Percentiles rank a stretch among this genome's conserved stretches.
Evolutionary conservation across 73 alveolate species (phyloP).

Genomic region (Paramecium biaurelia): DNA sequence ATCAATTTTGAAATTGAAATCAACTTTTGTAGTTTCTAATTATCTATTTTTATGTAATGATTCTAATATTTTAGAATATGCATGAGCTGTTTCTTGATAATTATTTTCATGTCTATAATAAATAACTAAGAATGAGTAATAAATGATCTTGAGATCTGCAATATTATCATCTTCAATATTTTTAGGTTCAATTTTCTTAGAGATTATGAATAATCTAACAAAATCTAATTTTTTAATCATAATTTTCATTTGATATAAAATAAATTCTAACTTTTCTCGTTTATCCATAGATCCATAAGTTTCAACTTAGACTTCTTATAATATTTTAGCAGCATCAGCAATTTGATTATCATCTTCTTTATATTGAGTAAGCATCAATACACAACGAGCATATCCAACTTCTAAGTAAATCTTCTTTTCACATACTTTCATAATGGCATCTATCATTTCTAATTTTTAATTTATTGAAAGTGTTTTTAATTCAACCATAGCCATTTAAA

Average conservation of each 20-base stretch:
- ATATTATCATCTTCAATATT: constrained; percentile 81
- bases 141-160: constrained; percentile 81
- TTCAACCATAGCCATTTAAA: constrained; percentile 70
- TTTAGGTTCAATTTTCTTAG: constrained; percentile 82
- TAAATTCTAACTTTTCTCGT: constrained; percentile 88
- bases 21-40: constrained; percentile 39
- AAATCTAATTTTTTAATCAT: constrained; percentile 83
- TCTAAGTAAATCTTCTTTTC: constrained; percentile 89
- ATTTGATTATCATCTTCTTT: constrained; percentile 80
- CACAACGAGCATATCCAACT: constrained; percentile 84
- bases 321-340: constrained; percentile 87
- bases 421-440: constrained; percentile 75
- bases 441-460: constrained; percentile 69
- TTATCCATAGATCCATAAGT: constrained; percentile 94
- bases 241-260: constrained; percentile 85
- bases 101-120: constrained; percentile 88
- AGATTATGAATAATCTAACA: constrained; percentile 81
- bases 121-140: constrained; percentile 75
- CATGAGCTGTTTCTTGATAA: constrained; percentile 80
- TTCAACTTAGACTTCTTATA: constrained; percentile 94
- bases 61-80: constrained; percentile 73
- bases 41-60: constrained; percentile 55
- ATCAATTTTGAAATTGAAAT: constrained; percentile 53
- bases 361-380: constrained; percentile 74
- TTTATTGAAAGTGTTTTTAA: constrained; percentile 70